Evolutionary conservation across 2,329 filamentous ascomycete genomes (phyloP), one percentile per base, ranked within the genome.

Genomic region (Cercospora sesami): DNA sequence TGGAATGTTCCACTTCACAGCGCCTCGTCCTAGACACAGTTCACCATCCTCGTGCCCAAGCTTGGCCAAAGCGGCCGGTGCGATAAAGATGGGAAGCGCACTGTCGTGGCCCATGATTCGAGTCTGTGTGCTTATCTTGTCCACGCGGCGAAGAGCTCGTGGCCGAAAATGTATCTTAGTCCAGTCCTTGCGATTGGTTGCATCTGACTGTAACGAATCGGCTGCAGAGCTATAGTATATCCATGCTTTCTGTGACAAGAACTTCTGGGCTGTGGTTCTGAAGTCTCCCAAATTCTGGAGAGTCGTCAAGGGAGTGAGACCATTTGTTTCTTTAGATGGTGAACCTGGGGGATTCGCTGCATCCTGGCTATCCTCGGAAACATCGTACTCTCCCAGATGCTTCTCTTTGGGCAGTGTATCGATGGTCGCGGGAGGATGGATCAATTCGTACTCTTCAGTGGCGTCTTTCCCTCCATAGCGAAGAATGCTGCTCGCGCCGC

Each of bases 381-480:
- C 42, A 51, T 64, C 63, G 23, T 8, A 45, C 36, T 33, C 14
- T 18, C 21, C 39, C 21, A 51, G 58, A 18, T 33, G 18, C 45
- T 31, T 60, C 48, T 60, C 62, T 53, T 53, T 64, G 7, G 39
- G 53, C 3, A 64, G 61, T 23, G 86, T 85, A 75, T 86, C 84
- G 6, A 96, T 86, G 1, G 92, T 96, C 79, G 95, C 93, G n/a
- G 90, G 90, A 2, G 92, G 92, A 78, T 89, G 87, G 71, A 96
- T 93, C 33, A 92, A 92, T 55, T 95, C 92, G 79, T 91, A 96
- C 77, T 92, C 92, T 77, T 92, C 91, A 39, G 92, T 95, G 45
- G 93, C 92, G 84, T 96, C 93, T 84, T 93, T 94, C 73, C 93
- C 92, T 21, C 93, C 93, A 81, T 96, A 96, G 82, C 95, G 96